These are phyloP conservation scores for Larix sibirica DNA, from an alignment of 83 land plant genomes.

Conservation along the genomic window DNA sequence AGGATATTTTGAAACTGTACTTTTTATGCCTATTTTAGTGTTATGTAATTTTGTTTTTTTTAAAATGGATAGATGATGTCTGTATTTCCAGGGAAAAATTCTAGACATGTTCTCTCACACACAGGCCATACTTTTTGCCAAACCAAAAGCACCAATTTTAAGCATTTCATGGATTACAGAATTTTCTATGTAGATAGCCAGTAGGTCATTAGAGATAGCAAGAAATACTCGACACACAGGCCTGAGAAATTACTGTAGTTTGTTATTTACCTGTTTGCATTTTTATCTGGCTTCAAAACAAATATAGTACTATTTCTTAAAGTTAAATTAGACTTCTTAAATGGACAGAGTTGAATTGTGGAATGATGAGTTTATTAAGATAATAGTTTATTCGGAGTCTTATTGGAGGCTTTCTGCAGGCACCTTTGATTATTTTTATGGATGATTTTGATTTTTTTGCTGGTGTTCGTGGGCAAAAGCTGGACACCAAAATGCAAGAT, in stretches of 20 bases:
- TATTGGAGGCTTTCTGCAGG: constrained; percentile 41
- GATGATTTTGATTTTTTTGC: constrained; percentile 95
- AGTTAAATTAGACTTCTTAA: background rate
- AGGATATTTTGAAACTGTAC: background rate
- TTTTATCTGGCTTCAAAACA: background rate
- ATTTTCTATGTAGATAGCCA: background rate
- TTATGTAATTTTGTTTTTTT: background rate
- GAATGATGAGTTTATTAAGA: background rate
- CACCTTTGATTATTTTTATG: constrained; percentile 92
- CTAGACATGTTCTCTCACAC: background rate
- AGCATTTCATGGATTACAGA: background rate
- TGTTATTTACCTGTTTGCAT: background rate
- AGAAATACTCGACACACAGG: background rate
- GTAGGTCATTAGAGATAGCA: background rate
- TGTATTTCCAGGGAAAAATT: background rate
- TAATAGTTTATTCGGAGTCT: background rate
- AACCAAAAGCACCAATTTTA: background rate
- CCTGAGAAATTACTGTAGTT: too few species aligned
- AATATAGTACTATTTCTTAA: background rate
- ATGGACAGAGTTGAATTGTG: background rate
- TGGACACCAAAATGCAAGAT: constrained; percentile 78
- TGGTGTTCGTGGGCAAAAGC: constrained; percentile 83
- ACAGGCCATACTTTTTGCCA: background rate
- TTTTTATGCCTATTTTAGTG: background rate
- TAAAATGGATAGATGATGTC: background rate